Evolutionary conservation across 2,329 filamentous ascomycete genomes (phyloP).

Genomic region (Fusarium sp.): DNA sequence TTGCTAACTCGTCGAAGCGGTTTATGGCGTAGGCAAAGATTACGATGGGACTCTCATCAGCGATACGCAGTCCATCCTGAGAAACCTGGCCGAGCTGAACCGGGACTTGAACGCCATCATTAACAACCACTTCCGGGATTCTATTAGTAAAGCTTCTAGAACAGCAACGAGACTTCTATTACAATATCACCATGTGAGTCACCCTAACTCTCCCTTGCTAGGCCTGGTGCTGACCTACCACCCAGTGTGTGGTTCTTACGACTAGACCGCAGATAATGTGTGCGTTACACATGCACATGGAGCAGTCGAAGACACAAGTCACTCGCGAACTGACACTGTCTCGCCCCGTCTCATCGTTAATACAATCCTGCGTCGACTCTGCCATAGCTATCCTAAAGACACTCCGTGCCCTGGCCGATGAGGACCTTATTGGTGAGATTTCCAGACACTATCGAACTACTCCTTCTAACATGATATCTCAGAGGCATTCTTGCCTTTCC

Average conservation of each 20-base stretch:
- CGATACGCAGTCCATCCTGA: slow-evolving; percentile 45
- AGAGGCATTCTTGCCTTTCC: slow-evolving; percentile 54
- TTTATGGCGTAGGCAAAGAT: slow-evolving; percentile 45
- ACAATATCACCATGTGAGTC: slow-evolving; percentile 42
- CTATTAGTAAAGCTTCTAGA: slow-evolving; percentile 45
- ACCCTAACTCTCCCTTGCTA: accelerated
- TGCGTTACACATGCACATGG: slow-evolving; percentile 49
- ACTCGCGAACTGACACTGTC: slow-evolving; percentile 34
- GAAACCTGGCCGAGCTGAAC: slow-evolving; percentile 42
- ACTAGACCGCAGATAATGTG: slow-evolving; percentile 48
- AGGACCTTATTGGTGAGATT: slow-evolving; percentile 44
- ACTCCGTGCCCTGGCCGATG: slow-evolving; percentile 42
- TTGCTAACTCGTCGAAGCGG: slow-evolving; percentile 20
- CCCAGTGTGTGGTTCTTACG: slow-evolving; percentile 46
- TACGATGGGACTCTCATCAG: slow-evolving; percentile 45
- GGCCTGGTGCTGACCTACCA: neutral
- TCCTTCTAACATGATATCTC: accelerated
- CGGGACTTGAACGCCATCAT: slow-evolving; percentile 44
- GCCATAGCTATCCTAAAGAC: slow-evolving; percentile 45
- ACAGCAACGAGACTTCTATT: slow-evolving; percentile 43
- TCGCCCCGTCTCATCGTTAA: slow-evolving; percentile 42
- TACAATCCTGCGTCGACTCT: slow-evolving; percentile 46
- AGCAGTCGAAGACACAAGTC: slow-evolving; percentile 38
- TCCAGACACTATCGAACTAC: accelerated
- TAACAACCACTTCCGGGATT: slow-evolving; percentile 44